Conservation (phyloP, 2,329 filamentous ascomycete species). For the Coniosporium tulheliwenetii region DNA sequence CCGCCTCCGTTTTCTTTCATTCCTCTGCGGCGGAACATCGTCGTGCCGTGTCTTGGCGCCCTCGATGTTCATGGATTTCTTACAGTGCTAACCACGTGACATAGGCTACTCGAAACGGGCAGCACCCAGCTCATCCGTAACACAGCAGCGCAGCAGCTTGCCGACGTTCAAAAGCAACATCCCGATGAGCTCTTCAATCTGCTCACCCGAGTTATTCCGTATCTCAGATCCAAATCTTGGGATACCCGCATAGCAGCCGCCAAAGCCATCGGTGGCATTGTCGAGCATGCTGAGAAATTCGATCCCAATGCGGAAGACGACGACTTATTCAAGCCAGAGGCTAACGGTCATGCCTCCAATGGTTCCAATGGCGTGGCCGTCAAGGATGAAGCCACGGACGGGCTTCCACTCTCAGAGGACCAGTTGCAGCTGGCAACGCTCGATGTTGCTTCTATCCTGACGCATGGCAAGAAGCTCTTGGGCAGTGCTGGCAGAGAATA, state of each 20-base stretch:
- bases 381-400: conserved; percentile 26
- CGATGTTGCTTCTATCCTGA: conserved; percentile 65
- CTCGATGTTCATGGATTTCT: conserved; percentile 1
- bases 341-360: conserved; percentile 12
- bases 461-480: conserved; percentile 67
- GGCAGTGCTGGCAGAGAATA: conserved; percentile 68
- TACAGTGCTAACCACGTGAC: conserved; percentile 1
- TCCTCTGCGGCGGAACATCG: conserved; percentile 1
- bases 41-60: not conserved
- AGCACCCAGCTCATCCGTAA: conserved; percentile 93
- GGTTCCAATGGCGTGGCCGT: conserved; percentile 34
- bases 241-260: conserved; percentile 88
- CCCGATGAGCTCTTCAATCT: conserved; percentile 96
- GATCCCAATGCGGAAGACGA: conserved; percentile 73
- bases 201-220: conserved; percentile 84
- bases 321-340: conserved; percentile 25
- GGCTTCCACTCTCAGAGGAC: conserved; percentile 33
- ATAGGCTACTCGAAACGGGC: conserved; percentile 85
- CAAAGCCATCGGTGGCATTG: conserved; percentile 86
- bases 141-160: conserved; percentile 90
- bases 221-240: conserved; percentile 90
- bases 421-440: conserved; percentile 58
- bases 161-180: conserved; percentile 95
- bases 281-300: conserved; percentile 73
- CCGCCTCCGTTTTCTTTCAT: not conserved